phyloP scores from a whole-genome alignment of 345 rosid genomes.

The Dimocarpus longan region DNA sequence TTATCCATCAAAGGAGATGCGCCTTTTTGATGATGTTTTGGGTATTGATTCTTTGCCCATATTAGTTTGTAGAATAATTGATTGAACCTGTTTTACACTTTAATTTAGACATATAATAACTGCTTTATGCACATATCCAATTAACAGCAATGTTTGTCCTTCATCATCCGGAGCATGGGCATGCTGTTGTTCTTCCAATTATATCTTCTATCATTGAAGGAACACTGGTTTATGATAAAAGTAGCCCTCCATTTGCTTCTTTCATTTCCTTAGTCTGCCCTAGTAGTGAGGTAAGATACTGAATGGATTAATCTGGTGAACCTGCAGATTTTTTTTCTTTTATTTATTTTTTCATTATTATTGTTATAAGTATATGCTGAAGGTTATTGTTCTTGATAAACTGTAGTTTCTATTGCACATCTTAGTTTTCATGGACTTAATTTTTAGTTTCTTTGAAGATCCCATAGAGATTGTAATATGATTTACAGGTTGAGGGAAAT shows the following conservation, averaged over 20 bases:
- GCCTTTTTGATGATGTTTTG: conserved; percentile 89
- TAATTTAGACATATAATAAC: not conserved
- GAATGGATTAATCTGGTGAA: conserved; percentile 9
- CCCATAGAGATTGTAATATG: not conserved
- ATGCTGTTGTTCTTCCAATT: conserved; percentile 91
- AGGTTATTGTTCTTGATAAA: not conserved
- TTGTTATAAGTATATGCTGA: not conserved
- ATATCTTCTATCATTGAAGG: conserved; percentile 93
- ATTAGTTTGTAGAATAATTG: not conserved
- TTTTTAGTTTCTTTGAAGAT: not conserved
- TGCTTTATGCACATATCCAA: conserved; percentile 23
- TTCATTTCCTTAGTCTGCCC: conserved; percentile 92
- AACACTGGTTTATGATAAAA: conserved; percentile 74
- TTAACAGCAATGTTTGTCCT: conserved; percentile 92
- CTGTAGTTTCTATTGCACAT: not conserved
- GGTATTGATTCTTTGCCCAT: conserved; percentile 51
- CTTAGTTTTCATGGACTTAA: not conserved
- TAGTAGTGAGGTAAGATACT: conserved; percentile 61
- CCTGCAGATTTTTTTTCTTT: conserved; percentile 2
- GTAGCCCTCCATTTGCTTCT: conserved; percentile 83
- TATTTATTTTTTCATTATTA: not conserved
- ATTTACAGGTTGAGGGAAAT: not conserved
- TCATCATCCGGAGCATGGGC: conserved; percentile 98
- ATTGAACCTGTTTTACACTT: not conserved
- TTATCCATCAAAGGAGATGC: conserved; percentile 80